Conservation (phyloP, 257 asterid species). For the Apocynum venetum region DNA sequence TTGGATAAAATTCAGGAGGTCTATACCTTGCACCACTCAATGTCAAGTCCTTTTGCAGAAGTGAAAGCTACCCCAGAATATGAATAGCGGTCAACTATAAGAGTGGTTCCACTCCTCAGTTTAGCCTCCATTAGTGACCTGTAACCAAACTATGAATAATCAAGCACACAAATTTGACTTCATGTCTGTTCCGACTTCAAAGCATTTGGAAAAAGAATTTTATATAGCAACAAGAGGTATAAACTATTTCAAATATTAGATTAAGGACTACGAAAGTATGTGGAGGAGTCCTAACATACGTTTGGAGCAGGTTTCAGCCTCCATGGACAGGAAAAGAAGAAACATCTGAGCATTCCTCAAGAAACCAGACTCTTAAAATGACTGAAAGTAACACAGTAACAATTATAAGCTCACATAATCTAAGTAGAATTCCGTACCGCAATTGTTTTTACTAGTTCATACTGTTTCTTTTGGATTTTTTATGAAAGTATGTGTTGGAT, state of each 20-base stretch:
- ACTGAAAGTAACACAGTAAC: neutral
- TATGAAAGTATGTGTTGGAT: neutral
- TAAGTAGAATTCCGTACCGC: neutral
- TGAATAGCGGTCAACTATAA: constrained; percentile 81
- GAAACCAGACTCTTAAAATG: neutral
- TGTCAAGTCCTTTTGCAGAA: constrained; percentile 82
- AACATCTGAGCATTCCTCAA: neutral
- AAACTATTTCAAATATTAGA: neutral
- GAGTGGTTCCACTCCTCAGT: constrained; percentile 73
- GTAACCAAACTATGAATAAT: constrained; percentile 6
- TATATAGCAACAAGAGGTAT: neutral
- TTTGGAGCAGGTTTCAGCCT: neutral
- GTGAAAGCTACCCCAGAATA: constrained; percentile 95
- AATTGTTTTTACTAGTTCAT: neutral
- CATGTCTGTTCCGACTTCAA: neutral
- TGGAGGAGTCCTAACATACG: neutral
- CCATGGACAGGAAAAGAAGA: neutral
- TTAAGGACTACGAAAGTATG: neutral
- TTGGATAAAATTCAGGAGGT: neutral
- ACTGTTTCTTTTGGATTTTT: neutral
- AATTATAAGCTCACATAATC: neutral
- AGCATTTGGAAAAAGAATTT: neutral
- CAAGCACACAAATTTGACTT: neutral
- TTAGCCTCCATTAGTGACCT: constrained; percentile 82
- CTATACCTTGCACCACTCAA: constrained; percentile 82